Evolutionary conservation across 192 early-diverging fungal species (phyloP), one percentile per base, ranked within the genome.

Genomic region (Allomyces macrogynus): DNA sequence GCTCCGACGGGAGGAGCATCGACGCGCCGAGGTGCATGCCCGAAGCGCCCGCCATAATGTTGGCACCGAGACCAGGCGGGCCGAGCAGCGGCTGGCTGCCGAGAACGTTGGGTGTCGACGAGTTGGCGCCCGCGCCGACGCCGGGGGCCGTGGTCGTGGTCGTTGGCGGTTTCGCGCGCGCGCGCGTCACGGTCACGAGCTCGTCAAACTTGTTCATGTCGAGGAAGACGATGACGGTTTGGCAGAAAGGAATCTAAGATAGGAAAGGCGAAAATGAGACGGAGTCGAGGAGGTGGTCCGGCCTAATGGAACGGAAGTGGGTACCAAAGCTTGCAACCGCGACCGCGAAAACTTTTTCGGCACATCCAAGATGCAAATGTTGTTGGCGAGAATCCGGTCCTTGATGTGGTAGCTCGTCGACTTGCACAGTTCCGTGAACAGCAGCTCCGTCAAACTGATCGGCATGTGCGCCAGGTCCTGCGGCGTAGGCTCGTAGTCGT

Each of bases 191-290:
- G 7, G 32, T 40, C 16, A 57, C 49, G 16, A 57, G 12, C 49
- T 57, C 49, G 49, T 57, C 49, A n/a, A 57, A 57, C 20, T 57
- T 57, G 49, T 57, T 57, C 49, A 57, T 57, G 49, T 57, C 49
- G 16, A 57, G 49, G 16, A 57, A 57, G 9, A 57, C 16, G 5
- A 57, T 57, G 16, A 57, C 16, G 2, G 49, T 57, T 57, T 57
- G 49, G 49, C 49, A 57, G 5, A 57, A 57, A 3, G 49, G 49
- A 16, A 57, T 57, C 49, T 57, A 5, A 2, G 7, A 40, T 40
- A 40, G 0, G 8, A 7, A 40, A 40, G 32, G 7, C 8, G 32
- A 40, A 7, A 40, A 40, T n/a, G 32, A 7, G 32, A 40, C 4
- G 7, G 7, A 40, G 7, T 40, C 4, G 5, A 7, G 4, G 7